Conservation (phyloP, 139 green algal species). For the Monoraphidium neglectum region DNA sequence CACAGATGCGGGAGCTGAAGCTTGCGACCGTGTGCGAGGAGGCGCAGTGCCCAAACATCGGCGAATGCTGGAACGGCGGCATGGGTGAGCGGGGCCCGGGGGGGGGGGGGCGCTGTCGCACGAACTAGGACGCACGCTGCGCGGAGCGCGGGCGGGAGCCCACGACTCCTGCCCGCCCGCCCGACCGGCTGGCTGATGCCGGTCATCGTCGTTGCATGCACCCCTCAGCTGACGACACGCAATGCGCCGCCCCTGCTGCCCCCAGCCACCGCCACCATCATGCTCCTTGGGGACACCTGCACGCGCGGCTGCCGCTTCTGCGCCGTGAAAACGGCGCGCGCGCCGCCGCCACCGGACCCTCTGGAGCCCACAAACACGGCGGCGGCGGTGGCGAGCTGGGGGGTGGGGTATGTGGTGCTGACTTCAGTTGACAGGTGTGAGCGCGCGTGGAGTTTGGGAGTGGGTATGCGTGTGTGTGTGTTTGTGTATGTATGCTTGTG, state of each 20-base stretch:
- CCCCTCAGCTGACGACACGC: too few species aligned
- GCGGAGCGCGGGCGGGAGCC: not conserved
- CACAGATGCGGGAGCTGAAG: conserved; percentile 74
- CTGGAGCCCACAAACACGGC: conserved; percentile 94
- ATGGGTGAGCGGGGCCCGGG: conserved; percentile 35
- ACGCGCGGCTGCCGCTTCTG: conserved; percentile 91
- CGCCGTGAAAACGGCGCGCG: conserved; percentile 46
- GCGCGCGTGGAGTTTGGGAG: not conserved
- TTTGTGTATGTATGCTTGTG: too few species aligned
- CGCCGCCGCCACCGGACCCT: conserved; percentile 87
- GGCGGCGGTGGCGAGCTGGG: conserved; percentile 90
- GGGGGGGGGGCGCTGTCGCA: too few species aligned
- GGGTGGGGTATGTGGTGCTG: conserved; percentile 95
- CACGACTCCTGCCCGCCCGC: not conserved
- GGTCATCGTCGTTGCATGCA: too few species aligned
- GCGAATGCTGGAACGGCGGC: conserved; percentile 89
- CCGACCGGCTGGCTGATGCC: too few species aligned
- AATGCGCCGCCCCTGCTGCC: not conserved
- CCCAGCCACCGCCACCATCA: conserved; percentile 81
- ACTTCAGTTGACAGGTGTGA: conserved; percentile 76
- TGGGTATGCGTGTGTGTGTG: not conserved
- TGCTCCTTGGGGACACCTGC: conserved; percentile 87
- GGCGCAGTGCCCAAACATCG: conserved; percentile 92
- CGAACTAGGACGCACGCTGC: not conserved
- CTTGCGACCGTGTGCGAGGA: conserved; percentile 93